phyloP scores from a whole-genome alignment of 768 basidiomycete genomes.

The Trametes cingulata region DNA sequence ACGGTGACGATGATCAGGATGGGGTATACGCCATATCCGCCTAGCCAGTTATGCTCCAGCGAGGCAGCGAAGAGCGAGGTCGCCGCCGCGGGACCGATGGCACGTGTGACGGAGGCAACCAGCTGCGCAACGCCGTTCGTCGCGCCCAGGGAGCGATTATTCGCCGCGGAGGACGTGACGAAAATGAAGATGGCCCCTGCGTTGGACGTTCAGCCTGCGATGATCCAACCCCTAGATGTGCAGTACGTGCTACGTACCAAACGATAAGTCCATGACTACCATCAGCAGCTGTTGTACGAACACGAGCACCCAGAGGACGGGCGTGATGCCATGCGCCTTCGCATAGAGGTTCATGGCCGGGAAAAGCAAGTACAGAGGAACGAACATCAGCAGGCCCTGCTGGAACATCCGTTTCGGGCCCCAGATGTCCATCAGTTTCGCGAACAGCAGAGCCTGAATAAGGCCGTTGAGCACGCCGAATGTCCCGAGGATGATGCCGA shows the following conservation, averaged over 20 bases:
- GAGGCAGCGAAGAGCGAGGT: conserved; percentile 61
- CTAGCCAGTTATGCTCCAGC: conserved; percentile 43
- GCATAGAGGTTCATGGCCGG: conserved; percentile 32
- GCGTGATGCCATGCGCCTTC: conserved; percentile 15
- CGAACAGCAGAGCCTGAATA: conserved; percentile 41
- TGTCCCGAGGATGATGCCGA: conserved; percentile 38
- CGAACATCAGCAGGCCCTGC: conserved; percentile 29
- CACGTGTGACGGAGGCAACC: conserved; percentile 46
- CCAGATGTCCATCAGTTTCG: conserved; percentile 35
- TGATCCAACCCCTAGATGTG: neutral
- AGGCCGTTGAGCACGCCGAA: conserved; percentile 40
- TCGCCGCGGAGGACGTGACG: conserved; percentile 33
- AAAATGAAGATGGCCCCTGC: conserved; percentile 34
- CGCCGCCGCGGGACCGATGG: conserved; percentile 53
- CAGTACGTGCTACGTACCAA: conserved; percentile 25
- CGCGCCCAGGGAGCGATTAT: conserved; percentile 44
- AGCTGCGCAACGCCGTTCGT: conserved; percentile 60
- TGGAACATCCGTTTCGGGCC: conserved; percentile 38
- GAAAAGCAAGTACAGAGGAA: conserved; percentile 30
- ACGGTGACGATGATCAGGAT: conserved; percentile 23
- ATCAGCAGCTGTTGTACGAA: conserved; percentile 28
- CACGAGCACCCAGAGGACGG: conserved; percentile 29
- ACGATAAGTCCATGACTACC: conserved; percentile 32
- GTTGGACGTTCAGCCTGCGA: neutral
- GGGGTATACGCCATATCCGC: conserved; percentile 45